Percentiles rank a stretch among this genome's conserved stretches.
phyloP scores from a whole-genome alignment of 805 yeast species.

The Lipomyces sp. region DNA sequence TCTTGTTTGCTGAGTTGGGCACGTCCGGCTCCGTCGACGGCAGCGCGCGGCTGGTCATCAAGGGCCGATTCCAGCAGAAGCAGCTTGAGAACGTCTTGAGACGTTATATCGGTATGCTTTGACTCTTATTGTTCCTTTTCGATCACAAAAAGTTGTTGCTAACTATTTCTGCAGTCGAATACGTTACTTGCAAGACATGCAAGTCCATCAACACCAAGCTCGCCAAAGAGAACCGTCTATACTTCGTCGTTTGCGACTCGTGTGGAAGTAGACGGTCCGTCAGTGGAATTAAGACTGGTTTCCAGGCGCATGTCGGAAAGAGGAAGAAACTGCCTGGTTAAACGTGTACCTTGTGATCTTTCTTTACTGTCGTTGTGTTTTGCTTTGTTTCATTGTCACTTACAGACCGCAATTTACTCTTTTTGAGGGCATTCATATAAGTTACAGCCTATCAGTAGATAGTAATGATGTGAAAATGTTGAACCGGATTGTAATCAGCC shows the following conservation, averaged over 20 bases:
- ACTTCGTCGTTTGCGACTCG: conserved; percentile 94
- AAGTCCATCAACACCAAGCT: conserved; percentile 95
- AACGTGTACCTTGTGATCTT: background rate
- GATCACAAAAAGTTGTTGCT: background rate
- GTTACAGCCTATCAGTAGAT: no score
- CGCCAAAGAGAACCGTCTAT: conserved; percentile 96
- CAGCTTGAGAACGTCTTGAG: conserved; percentile 95
- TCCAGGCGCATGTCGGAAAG: conserved; percentile 96
- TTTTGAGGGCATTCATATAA: no score
- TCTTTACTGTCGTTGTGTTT: background rate
- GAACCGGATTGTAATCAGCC: no score
- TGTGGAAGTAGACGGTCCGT: conserved; percentile 98
- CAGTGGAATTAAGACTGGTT: conserved; percentile 96
- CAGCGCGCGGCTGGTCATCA: conserved; percentile 91
- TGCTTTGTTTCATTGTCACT: no score
- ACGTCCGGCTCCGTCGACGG: conserved; percentile 99
- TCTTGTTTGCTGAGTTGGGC: conserved; percentile 97
- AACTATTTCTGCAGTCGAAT: conserved; percentile 51
- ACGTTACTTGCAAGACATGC: conserved; percentile 98
- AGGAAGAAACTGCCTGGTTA: conserved; percentile 44
- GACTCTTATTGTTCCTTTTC: background rate
- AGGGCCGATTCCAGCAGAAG: conserved; percentile 97
- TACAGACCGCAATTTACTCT: no score
- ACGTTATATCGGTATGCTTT: conserved; percentile 63
- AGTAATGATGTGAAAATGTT: no score